Percentiles rank a stretch among this genome's conserved stretches.
Conservation (phyloP, 148 eudicot genomes). For the Agrostemma githago region DNA sequence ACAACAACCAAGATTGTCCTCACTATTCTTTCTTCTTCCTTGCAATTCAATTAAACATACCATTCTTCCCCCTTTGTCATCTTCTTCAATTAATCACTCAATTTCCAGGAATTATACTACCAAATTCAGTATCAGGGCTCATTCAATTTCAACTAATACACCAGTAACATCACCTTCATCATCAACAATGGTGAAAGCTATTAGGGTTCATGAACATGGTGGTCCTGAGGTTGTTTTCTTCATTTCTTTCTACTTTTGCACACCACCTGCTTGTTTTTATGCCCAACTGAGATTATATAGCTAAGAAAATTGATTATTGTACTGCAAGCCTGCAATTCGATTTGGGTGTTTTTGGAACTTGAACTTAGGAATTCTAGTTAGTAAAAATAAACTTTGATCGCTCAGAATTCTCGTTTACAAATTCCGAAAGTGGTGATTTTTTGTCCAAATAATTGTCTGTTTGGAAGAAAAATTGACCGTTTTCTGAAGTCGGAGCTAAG, state of each 20-base stretch:
- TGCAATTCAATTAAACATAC: neutral
- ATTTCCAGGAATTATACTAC: neutral
- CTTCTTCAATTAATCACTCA: neutral
- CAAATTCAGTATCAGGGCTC: constrained; percentile 20
- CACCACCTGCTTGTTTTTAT: constrained; percentile 24
- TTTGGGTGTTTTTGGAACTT: neutral
- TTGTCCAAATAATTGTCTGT: no score
- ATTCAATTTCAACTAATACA: constrained; percentile 20
- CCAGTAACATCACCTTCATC: constrained; percentile 13
- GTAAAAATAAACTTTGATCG: neutral
- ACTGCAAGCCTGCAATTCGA: no score
- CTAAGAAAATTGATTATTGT: neutral
- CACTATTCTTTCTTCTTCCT: neutral
- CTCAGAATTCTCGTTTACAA: neutral
- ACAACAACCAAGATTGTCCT: constrained; percentile 3
- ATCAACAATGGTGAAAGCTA: constrained; percentile 67
- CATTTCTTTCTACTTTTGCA: constrained; percentile 14
- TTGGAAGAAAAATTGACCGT: no score
- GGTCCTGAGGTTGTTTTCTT: constrained; percentile 58
- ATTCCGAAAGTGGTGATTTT: no score
- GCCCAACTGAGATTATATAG: constrained; percentile 15
- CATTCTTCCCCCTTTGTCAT: neutral
- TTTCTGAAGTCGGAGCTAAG: no score
- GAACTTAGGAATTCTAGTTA: no score
- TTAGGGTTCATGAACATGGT: constrained; percentile 65